Evolutionary conservation across 495 filamentous ascomycete genomes (phyloP).

Genomic region (Glarea lozoyensis): DNA sequence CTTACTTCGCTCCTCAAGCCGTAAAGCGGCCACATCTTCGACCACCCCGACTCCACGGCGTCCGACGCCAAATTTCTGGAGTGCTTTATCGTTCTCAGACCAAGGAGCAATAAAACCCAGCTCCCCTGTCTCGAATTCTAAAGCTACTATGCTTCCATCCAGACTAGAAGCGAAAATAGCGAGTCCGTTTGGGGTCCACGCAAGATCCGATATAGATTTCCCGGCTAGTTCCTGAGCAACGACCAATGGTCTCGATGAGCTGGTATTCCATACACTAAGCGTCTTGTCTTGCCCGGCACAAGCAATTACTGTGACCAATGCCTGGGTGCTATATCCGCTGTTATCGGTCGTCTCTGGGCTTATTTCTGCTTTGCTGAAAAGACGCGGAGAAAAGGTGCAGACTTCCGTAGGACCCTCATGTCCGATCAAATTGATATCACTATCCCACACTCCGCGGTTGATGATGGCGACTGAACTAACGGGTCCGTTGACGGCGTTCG

Average conservation of each 20-base stretch:
- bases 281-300: conserved; percentile 96
- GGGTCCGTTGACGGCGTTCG: conserved; percentile 93
- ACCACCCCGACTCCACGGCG: conserved; percentile 78
- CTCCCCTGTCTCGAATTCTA: conserved; percentile 64
- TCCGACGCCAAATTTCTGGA: conserved; percentile 87
- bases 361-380: conserved; percentile 68
- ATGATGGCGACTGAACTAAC: conserved; percentile 96
- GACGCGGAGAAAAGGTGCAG: conserved; percentile 87
- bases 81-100: conserved; percentile 83
- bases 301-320: conserved; percentile 86
- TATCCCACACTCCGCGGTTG: conserved; percentile 85
- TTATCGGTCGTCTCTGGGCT: conserved; percentile 30
- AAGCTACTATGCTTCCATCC: conserved; percentile 75
- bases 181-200: conserved; percentile 89
- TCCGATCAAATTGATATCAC: conserved; percentile 93
- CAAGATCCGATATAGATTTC: conserved; percentile 88
- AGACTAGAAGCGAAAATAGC: conserved; percentile 77
- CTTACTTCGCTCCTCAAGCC: conserved; percentile 86
- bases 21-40: conserved; percentile 78
- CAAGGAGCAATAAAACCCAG: conserved; percentile 62
- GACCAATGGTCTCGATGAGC: conserved; percentile 78
- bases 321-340: conserved; percentile 24
- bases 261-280: conserved; percentile 94
- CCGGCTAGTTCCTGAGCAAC: conserved; percentile 78
- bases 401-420: conserved; percentile 97